Percentiles rank a stretch among this genome's conserved stretches.
These are phyloP conservation scores for Kodamaea kakaduensis DNA, from an alignment of 805 yeast species.

Conservation along the genomic window DNA sequence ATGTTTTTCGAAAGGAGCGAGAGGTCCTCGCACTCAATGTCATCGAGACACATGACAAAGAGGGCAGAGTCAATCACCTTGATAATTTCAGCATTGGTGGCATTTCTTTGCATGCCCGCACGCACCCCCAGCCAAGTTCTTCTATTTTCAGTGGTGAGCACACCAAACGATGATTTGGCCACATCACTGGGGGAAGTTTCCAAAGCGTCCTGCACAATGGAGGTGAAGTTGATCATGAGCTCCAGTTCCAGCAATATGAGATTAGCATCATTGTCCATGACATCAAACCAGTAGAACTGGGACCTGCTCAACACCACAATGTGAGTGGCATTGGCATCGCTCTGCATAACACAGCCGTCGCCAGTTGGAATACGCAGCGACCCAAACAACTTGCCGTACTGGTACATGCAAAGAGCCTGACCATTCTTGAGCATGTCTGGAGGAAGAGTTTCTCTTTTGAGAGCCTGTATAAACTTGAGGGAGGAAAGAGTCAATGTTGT, in stretches of 20 bases:
- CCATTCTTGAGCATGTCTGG: conserved; percentile 65
- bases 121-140: conserved; percentile 82
- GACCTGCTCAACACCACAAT: conserved; percentile 78
- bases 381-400: conserved; percentile 81
- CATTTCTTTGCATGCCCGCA: conserved; percentile 37
- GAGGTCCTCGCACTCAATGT: conserved; percentile 59
- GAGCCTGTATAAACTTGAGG: conserved; percentile 73
- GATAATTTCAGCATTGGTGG: conserved; percentile 64
- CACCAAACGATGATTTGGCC: conserved; percentile 80
- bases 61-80: conserved; percentile 76
- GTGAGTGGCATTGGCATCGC: conserved; percentile 72
- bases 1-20: conserved; percentile 73
- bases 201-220: conserved; percentile 72
- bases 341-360: conserved; percentile 80
- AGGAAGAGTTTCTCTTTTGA: conserved; percentile 68
- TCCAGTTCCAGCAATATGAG: conserved; percentile 72
- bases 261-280: conserved; percentile 67
- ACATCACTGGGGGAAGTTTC: conserved; percentile 50
- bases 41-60: conserved; percentile 80
- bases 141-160: conserved; percentile 85
- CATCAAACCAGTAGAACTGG: conserved; percentile 95
- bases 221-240: conserved; percentile 66
- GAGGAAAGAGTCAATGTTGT: conserved; percentile 74
- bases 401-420: conserved; percentile 81
- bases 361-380: conserved; percentile 80